Percentiles rank a stretch among this genome's conserved stretches.
These are phyloP conservation scores for Hygrophorus russula DNA, from an alignment of 768 basidiomycete species.

Conservation along the genomic window DNA sequence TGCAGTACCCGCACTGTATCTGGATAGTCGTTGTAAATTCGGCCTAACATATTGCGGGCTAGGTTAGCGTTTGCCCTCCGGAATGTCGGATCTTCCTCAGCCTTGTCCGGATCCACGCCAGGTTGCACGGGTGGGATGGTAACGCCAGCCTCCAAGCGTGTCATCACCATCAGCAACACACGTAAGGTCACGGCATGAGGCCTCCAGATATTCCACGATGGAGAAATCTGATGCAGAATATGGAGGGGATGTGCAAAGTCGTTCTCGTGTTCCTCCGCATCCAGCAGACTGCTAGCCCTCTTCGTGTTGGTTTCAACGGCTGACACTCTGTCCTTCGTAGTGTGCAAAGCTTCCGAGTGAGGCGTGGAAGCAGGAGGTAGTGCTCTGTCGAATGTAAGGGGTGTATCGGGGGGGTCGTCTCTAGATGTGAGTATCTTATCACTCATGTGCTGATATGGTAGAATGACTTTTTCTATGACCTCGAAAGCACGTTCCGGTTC, in stretches of 20 bases:
- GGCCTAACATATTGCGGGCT: conserved; percentile 30
- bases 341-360: conserved; percentile 18
- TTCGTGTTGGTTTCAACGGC: conserved; percentile 12
- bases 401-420: conserved; percentile 23
- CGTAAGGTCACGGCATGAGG: conserved; percentile 43
- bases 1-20: conserved; percentile 23
- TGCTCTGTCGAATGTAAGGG: conserved; percentile 26
- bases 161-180: conserved; percentile 33
- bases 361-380: conserved; percentile 7
- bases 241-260: conserved; percentile 53
- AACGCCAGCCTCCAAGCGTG: conserved; percentile 38
- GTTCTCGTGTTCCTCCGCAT: conserved; percentile 9
- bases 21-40: conserved; percentile 42
- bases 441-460: conserved; percentile 39
- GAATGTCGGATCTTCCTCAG: conserved; percentile 12
- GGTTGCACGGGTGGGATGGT: conserved; percentile 30
- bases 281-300: conserved; percentile 6
- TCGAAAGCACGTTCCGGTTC: conserved; percentile 78
- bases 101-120: conserved; percentile 15
- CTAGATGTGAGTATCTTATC: conserved; percentile 14
- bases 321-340: conserved; percentile 14
- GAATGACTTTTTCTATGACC: conserved; percentile 65
- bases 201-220: conserved; percentile 55
- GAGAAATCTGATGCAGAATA: conserved; percentile 51
- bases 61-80: conserved; percentile 14